Evolutionary conservation across 2,329 filamentous ascomycete species (phyloP), one percentile per base, ranked within the genome.

Genomic region (Didymella segeticola): DNA sequence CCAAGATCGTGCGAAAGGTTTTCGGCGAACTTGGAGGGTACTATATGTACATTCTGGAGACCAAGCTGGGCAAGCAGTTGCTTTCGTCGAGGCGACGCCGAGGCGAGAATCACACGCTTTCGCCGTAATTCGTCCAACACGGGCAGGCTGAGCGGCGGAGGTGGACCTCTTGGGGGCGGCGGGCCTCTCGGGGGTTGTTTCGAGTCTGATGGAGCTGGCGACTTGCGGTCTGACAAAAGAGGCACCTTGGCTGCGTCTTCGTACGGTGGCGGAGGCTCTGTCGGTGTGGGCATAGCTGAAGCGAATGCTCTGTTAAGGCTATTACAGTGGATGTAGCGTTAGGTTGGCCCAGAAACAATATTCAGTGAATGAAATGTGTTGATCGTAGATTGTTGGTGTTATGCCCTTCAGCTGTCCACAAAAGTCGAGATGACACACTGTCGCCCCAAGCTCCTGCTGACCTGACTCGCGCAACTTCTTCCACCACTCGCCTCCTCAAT

Each of bases 41-140:
- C 83, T 68, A 97, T 85, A 76, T 98, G 93, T 69, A 97, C 77
- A 69, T 92, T 88, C 2, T 81, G 83, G 10, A 98, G 84, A 61
- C 93, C 92, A 56, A 97, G 83, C 83, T 93, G 88, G 43, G 85
- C 85, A 34, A 99, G 85, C 9, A 99, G 85, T 60, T 90, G 88
- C 74, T 88, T 89, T 47, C 95, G 84, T 37, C 95, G 84, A 0
- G 95, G 95, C 1, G 93, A 97, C 17, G 89, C 86, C 2, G 93
- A 97, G 46, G 95, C 95, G 23, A 99, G 87, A 63, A 99, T 90
- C 5, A 96, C 86, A 60, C 93, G 84, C 74, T 90, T 91, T 48
- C 84, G 84, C 68, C 89, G 87, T 60, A 99, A 84, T 67, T 88
- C 81, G 66, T 84, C 85, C 54, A 99, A 80, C 50, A 92, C 87